Base-by-base conservation (phyloP, 106 monocot genomes). In the Apostasia shenzhenica region DNA sequence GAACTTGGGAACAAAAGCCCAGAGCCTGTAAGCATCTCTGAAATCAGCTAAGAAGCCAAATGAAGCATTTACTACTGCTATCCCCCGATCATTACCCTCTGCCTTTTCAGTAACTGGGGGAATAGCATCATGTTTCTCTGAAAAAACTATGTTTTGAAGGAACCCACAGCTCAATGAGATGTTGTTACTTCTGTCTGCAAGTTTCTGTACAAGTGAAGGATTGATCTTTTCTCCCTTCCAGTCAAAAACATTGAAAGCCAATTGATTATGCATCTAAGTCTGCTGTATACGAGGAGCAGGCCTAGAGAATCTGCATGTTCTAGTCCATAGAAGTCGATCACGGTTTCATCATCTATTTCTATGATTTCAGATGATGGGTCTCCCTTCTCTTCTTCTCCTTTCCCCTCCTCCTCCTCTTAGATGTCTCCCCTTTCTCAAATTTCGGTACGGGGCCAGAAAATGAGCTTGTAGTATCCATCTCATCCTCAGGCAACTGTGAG, bases 241-340 rank as follows among this genome's bases (percentile, higher is more conserved):
- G 59, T 91, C 87, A 38, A 80, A 91, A 44, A 91, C 72, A 70
- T 91, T 91, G 69, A 91, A 91, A 91, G 43, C 87, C 87, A 91
- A 46, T 91, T 91, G 2, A 63, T 77, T 52, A 91, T 77, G 74
- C 72, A 91, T 69, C 91, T 73, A 2, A 87, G 59, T 38, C 91
- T 82, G 70, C 51, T 71, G 14, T 72, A 77, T 46, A 91, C 87
- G 9, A 73, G 59, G 41, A 72, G 42, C 61, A 91, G 55, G 2
- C 91, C 91, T 5, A 91, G 70, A 10, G 81, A 72, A 44, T 91
- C 84, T 7, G 87, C 91, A 49, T 91, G 91, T 45, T 87, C 73
- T 41, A 91, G 62, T 6, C 91, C 81, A 60, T 75, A 66, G 73
- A 79, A 84, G 39, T 84, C 79, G n/a, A 91, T 69, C 48, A 81